Base-by-base conservation (phyloP, 805 yeast genomes). In the Suhomyces sp. region DNA sequence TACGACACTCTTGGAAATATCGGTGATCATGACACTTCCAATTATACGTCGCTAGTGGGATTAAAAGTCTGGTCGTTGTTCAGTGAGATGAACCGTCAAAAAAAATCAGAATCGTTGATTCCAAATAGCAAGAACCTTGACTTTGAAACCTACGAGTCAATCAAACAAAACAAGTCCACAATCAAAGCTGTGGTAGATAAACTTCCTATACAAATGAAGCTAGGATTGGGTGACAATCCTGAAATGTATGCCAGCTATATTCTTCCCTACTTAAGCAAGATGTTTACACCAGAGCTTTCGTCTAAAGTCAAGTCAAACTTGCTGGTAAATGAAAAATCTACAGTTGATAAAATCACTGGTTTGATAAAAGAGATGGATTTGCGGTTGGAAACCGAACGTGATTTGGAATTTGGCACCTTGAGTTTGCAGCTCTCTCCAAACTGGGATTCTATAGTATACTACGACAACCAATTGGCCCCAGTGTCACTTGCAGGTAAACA, bases 51-150 rank as follows among this genome's bases (percentile, higher is more conserved):
- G 0, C 70, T 79, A 19, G 81, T 84, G 0, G 81, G 85, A 0
- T 62, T 87, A 60, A 86, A 84, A 50, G 82, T 84, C 56, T 87
- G 81, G 76, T 73, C 78, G 17, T 67, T 80, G 49, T 91, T 87
- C 68, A 80, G 84, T 60, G 91, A 85, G 57, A 73, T 81, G 20
- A 82, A 77, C 57, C 73, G 69, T 2, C 54, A 54, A 10, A 59
- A 57, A 43, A 52, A 52, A 12, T 51, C 59, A 20, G 50, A 54
- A 40, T 50, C 60, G 7, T 55, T 74, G 21, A 56, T 74, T 2
- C 72, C 77, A 5, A 67, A 71, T 55, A 64, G 61, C 4, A 63
- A 60, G 48, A 62, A 57, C 29, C 53, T 73, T 5, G 77, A 73
- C 44, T 78, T 74, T 57, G 73, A 70, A 51, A 57, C 71, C 2